These are phyloP conservation scores for Turnera subulata DNA, from an alignment of 345 rosid species.

Conservation along the genomic window DNA sequence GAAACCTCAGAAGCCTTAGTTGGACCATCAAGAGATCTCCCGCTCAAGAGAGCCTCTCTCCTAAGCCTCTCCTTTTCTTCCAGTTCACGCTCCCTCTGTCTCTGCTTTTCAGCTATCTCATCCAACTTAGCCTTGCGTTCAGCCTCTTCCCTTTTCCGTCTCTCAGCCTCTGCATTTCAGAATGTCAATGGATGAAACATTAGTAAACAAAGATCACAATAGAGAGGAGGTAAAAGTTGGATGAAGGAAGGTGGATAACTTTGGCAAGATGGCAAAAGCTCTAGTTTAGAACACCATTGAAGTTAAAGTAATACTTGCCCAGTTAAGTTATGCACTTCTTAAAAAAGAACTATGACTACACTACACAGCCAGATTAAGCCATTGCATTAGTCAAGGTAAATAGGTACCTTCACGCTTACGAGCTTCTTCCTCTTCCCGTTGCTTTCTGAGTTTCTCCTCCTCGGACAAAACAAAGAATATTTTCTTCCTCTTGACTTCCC, in stretches of 20 bases:
- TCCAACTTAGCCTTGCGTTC: slow-evolving; percentile 82
- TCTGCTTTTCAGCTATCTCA: slow-evolving; percentile 85
- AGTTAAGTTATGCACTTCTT: neutral
- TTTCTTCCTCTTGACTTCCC: slow-evolving; percentile 69
- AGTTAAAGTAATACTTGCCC: neutral
- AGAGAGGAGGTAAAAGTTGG: no score
- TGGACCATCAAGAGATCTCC: slow-evolving; percentile 33
- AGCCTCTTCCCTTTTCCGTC: slow-evolving; percentile 65
- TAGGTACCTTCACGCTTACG: slow-evolving; percentile 63
- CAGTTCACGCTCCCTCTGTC: slow-evolving; percentile 73
- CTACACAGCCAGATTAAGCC: no score
- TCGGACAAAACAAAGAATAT: slow-evolving; percentile 57
- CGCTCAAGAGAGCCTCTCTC: slow-evolving; percentile 51
- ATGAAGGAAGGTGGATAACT: no score
- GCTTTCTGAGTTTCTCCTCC: slow-evolving; percentile 60
- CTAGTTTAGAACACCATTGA: neutral
- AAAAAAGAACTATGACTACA: neutral
- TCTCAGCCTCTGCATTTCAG: slow-evolving; percentile 72
- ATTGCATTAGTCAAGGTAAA: neutral
- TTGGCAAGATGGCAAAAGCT: no score
- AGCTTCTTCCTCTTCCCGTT: slow-evolving; percentile 87
- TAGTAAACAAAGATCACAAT: no score
- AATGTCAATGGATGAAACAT: no score
- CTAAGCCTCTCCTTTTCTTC: slow-evolving; percentile 72
- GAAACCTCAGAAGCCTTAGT: slow-evolving; percentile 45